phyloP scores from a whole-genome alignment of 768 basidiomycete species.

The Fomitopsis pulvina region DNA sequence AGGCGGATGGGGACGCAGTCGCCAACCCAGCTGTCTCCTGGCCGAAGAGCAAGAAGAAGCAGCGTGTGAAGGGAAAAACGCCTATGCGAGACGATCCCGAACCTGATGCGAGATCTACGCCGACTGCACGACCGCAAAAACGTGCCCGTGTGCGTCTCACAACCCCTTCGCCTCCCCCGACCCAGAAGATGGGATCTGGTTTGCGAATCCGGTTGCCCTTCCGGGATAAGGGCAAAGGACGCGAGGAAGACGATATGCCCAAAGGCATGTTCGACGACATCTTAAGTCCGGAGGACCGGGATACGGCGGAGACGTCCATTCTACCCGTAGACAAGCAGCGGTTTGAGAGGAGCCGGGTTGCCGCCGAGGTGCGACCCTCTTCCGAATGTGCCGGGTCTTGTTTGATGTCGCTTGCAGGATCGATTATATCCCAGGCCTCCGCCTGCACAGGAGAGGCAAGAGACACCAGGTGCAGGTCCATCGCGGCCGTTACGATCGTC shows the following conservation, averaged over 20 bases:
- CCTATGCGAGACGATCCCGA: slow-evolving; percentile 21
- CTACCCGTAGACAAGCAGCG: slow-evolving; percentile 50
- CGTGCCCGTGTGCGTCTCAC: slow-evolving; percentile 41
- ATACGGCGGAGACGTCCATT: slow-evolving; percentile 64
- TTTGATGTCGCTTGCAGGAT: slow-evolving; percentile 8
- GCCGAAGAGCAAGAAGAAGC: slow-evolving; percentile 28
- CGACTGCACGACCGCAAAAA: slow-evolving; percentile 23
- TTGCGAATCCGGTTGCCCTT: slow-evolving; percentile 51
- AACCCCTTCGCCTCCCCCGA: slow-evolving; percentile 26
- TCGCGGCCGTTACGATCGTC: slow-evolving; percentile 60
- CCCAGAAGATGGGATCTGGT: slow-evolving; percentile 28
- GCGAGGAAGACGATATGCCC: slow-evolving; percentile 44
- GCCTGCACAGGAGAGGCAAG: slow-evolving; percentile 30
- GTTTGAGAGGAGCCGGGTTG: slow-evolving; percentile 66
- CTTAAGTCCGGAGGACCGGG: slow-evolving; percentile 60
- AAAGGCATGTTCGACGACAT: slow-evolving; percentile 82
- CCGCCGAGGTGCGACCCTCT: slow-evolving; percentile 68
- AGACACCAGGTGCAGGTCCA: slow-evolving; percentile 43
- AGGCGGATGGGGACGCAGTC: slow-evolving; percentile 22
- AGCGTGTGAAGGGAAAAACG: slow-evolving; percentile 21
- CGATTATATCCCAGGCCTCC: slow-evolving; percentile 32
- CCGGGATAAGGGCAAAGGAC: slow-evolving; percentile 64
- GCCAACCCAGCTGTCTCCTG: slow-evolving; percentile 20
- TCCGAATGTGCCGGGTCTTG: slow-evolving; percentile 1
- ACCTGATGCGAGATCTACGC: slow-evolving; percentile 9